These are phyloP conservation scores for Lathyrus sativus DNA, from an alignment of 306 rosid species.

Conservation along the genomic window DNA sequence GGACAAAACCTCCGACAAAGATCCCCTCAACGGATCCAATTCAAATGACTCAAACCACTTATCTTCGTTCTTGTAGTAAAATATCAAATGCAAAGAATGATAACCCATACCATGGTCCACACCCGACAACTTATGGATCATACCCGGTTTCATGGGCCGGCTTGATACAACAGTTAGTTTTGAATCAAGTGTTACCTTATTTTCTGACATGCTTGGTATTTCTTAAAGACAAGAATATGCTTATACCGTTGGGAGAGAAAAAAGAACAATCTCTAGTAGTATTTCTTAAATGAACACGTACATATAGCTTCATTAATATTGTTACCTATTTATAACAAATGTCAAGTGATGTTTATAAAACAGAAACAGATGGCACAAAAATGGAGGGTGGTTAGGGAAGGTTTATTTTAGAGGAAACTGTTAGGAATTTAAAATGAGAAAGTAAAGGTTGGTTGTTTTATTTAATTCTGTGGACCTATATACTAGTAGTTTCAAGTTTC, in stretches of 20 bases:
- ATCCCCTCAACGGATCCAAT: slow-evolving; percentile 57
- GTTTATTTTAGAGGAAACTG: neutral
- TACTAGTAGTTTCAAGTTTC: neutral
- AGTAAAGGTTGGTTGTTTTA: slow-evolving; percentile 27
- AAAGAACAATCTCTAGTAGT: neutral
- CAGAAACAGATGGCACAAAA: neutral
- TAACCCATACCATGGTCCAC: slow-evolving; percentile 60
- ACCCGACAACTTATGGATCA: slow-evolving; percentile 37
- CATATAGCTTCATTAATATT: too few species aligned
- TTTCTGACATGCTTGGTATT: neutral
- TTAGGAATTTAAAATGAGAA: slow-evolving; percentile 17
- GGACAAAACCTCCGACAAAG: slow-evolving; percentile 47
- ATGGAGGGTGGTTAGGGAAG: neutral
- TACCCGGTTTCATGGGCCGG: slow-evolving; percentile 43
- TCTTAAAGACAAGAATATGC: neutral
- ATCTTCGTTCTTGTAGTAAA: slow-evolving; percentile 52
- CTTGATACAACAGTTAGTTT: slow-evolving; percentile 65
- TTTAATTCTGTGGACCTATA: neutral
- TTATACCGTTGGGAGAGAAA: neutral
- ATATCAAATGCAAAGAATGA: slow-evolving; percentile 53
- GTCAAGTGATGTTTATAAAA: neutral
- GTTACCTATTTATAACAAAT: too few species aligned
- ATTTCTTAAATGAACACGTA: too few species aligned
- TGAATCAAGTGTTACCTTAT: slow-evolving; percentile 45
- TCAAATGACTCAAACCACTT: slow-evolving; percentile 46